phyloP scores from a whole-genome alignment of 371 early-diverging fungal genomes.

The Lichtheimia hyalospora region DNA sequence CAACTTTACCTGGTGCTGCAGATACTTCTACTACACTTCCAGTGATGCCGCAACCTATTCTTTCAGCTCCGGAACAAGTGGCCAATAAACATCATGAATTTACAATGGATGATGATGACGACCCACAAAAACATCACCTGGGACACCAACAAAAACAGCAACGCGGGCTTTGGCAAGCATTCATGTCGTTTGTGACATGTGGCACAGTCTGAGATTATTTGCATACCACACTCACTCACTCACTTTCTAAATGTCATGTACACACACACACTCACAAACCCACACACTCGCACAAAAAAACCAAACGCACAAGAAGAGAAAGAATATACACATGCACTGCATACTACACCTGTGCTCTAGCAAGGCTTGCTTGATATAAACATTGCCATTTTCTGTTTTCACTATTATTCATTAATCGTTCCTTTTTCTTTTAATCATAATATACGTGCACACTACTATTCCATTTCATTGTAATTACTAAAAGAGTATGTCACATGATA shows the following conservation, averaged over 20 bases:
- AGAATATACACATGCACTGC: too few relatives aligned
- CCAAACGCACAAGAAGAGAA: too few relatives aligned
- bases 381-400: too few relatives aligned
- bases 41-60: slow-evolving; percentile 1
- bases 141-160: slow-evolving; percentile 5
- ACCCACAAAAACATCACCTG: not conserved
- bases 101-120: not conserved
- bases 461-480: too few relatives aligned
- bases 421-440: too few relatives aligned
- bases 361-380: too few relatives aligned
- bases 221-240: not conserved
- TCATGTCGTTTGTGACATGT: slow-evolving; percentile 25
- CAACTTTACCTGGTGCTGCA: not conserved
- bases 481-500: too few relatives aligned
- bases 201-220: slow-evolving; percentile 7
- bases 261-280: not conserved
- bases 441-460: too few relatives aligned
- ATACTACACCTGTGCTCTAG: too few relatives aligned
- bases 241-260: not conserved
- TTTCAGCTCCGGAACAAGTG: not conserved
- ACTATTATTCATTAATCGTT: too few relatives aligned
- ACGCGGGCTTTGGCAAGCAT: slow-evolving; percentile 27
- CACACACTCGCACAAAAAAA: not conserved
- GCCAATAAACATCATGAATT: not conserved
- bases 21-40: slow-evolving; percentile 4